phyloP scores from a whole-genome alignment of 768 basidiomycete species.

The Trametes elegans region DNA sequence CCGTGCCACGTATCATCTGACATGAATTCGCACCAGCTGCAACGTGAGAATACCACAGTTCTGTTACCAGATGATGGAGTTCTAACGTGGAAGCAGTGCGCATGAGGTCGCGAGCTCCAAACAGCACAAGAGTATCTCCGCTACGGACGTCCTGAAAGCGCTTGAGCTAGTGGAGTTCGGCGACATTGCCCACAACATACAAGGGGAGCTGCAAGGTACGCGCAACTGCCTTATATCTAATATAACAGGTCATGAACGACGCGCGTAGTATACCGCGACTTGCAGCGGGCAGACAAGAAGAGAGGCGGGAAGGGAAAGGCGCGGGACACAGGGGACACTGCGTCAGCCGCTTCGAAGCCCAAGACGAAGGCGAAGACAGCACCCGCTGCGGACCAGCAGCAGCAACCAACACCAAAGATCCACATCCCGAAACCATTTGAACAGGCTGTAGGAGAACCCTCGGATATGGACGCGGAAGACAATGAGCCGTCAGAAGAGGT shows the following conservation, averaged over 20 bases:
- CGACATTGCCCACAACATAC: conserved; percentile 62
- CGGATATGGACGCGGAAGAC: conserved; percentile 24
- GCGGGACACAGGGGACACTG: conserved; percentile 20
- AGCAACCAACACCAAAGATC: conserved; percentile 25
- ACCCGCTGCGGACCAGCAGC: neutral
- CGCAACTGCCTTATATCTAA: neutral
- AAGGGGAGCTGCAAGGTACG: conserved; percentile 63
- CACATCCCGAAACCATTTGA: conserved; percentile 26
- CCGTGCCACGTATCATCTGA: conserved; percentile 3
- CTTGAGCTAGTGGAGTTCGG: conserved; percentile 76
- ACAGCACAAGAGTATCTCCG: conserved; percentile 86
- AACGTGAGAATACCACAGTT: conserved; percentile 35
- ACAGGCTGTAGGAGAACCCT: conserved; percentile 11
- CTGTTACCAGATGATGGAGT: neutral
- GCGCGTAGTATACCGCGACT: conserved; percentile 59
- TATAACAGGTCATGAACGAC: neutral
- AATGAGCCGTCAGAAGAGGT: conserved; percentile 28
- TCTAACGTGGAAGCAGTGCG: conserved; percentile 47
- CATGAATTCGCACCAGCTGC: conserved; percentile 37
- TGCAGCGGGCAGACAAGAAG: conserved; percentile 59
- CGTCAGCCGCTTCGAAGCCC: conserved; percentile 22
- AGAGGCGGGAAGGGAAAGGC: conserved; percentile 28
- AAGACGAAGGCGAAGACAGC: conserved; percentile 37
- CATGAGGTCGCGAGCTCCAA: conserved; percentile 85
- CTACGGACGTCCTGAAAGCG: conserved; percentile 87